Evolutionary conservation across 1,284 basidiomycete genomes (phyloP), one percentile per base, ranked within the genome.

Genomic region (Cutaneotrichosporon sp.): DNA sequence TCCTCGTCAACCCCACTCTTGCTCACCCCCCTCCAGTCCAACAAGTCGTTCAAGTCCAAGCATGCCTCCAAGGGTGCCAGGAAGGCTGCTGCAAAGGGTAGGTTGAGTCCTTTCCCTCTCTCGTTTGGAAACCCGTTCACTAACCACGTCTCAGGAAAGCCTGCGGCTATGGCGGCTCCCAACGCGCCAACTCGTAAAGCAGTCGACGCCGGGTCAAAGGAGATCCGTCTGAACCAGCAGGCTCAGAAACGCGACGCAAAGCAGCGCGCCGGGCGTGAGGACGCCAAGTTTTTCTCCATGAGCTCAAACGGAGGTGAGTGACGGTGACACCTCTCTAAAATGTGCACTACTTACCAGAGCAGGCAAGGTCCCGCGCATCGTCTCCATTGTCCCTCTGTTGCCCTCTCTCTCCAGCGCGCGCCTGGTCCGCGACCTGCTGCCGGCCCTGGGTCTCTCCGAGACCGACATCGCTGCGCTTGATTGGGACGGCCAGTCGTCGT

Each of bases 11-110:
- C 8, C 47, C 43, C 16, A 27, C 24, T n/a, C n/a, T 46, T 9
- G 10, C 20, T 33, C 20, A 34, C 20, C 11, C 4, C 31, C 46
- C 22, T n/a, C 6, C 54, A 93, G 90, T 82, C 86, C 82, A 95
- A 97, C 79, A 97, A 97, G 76, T 67, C 84, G 1, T 95, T 91
- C 84, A 95, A 95, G 77, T 91, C 90, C 1, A 89, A 87, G 73
- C 92, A 97, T 83, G 85, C 92, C 0, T 86, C 90, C 5, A 95
- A 95, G 79, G 87, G 68, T 9, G 84, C 88, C 0, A 73, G 92
- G 50, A 92, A 90, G 76, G 88, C 91, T 47, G 84, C 85, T 45
- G 87, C 90, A 16, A 95, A 94, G 82, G 92, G 92, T 88, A 38
- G 50, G 79, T 67, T 34, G 38, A 36, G 25, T 31, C 47, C 14